phyloP scores from a whole-genome alignment of 2,329 filamentous ascomycete genomes.

The Phyllosticta paracitricarpa region DNA sequence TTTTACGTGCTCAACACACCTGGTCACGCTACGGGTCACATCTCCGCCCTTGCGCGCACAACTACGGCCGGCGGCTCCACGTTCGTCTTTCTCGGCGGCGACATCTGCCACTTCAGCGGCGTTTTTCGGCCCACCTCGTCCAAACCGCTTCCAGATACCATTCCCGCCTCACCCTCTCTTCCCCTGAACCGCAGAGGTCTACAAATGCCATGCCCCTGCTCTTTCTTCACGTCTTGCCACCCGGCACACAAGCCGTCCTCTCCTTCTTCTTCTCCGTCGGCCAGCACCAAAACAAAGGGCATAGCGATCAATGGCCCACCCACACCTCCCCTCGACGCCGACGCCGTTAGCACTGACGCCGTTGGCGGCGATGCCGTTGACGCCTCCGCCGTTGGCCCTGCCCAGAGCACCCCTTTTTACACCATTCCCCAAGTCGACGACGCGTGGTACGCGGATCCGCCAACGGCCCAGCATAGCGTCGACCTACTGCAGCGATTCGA shows the following conservation, averaged over 20 bases:
- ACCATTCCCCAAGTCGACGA: background rate
- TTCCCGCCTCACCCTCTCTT: background rate
- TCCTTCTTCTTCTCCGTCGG: too few species aligned
- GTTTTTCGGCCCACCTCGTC: constrained; percentile 18
- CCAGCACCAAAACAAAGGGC: too few species aligned
- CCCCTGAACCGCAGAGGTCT: constrained; percentile 4
- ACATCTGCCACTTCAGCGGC: constrained; percentile 19
- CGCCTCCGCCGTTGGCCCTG: background rate
- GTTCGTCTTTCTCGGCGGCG: constrained; percentile 21
- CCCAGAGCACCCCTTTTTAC: constrained; percentile 7
- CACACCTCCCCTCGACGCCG: background rate
- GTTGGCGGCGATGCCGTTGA: background rate
- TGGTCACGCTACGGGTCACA: constrained; percentile 43
- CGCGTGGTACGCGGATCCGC: constrained; percentile 7
- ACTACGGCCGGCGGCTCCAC: constrained; percentile 19
- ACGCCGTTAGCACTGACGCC: background rate
- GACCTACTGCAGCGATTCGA: constrained; percentile 18
- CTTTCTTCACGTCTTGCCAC: constrained; percentile 5
- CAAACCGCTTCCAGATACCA: constrained; percentile 5
- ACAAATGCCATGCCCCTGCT: constrained; percentile 7
- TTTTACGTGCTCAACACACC: constrained; percentile 47
- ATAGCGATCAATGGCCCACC: too few species aligned
- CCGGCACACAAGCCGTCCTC: background rate
- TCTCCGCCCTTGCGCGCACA: constrained; percentile 39
- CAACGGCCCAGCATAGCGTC: constrained; percentile 14